Base-by-base conservation (phyloP, 2,329 filamentous ascomycete genomes). In the Phaeophleospora eucalypticola region DNA sequence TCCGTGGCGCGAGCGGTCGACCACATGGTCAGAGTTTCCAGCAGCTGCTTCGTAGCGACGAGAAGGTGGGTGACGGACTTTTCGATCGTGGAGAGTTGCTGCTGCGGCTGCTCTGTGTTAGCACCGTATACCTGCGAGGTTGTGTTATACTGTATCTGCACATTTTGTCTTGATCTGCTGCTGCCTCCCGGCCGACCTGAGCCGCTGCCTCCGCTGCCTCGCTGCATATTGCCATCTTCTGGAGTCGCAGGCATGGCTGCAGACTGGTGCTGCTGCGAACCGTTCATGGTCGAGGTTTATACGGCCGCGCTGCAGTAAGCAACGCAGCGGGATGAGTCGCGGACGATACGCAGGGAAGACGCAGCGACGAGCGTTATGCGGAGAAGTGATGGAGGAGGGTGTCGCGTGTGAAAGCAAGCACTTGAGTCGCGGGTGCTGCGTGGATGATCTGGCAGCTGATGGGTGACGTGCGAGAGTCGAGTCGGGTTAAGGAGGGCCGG, bases 11-110 rank as follows among this genome's bases (percentile, higher is more conserved):
- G 84, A 52, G 87, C 86, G 47, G 91, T 87, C 49, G 93, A 98
- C 93, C 93, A 98, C 76, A 95, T 87, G 38, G 93, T 98, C 52
- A 98, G 77, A 4, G 91, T 98, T 73, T 98, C 93, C 52, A 98
- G 84, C 2, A 98, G 83, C 70, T 97, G 90, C 68, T 98, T 98
- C 27, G 93, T 98, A 29, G 93, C 93, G 57, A 98, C 91, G 29
- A 98, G 83, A 36, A 98, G 85, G 67, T 98, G 93, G 9, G 91
- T 96, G 55, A 98, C 93, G 67, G 90, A 96, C 75, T 96, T 97
- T 74, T 98, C 93, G 70, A 98, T 98, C 69, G 95, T 91, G 43
- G 91, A 96, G 58, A 98, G 79, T 58, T 88, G 76, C 75, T 87
- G 75, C 74, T 83, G 74, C 69, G 82, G 75, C 84, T 86, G 63